Conservation (phyloP, 2,329 filamentous ascomycete genomes). For the Fusarium luffae region DNA sequence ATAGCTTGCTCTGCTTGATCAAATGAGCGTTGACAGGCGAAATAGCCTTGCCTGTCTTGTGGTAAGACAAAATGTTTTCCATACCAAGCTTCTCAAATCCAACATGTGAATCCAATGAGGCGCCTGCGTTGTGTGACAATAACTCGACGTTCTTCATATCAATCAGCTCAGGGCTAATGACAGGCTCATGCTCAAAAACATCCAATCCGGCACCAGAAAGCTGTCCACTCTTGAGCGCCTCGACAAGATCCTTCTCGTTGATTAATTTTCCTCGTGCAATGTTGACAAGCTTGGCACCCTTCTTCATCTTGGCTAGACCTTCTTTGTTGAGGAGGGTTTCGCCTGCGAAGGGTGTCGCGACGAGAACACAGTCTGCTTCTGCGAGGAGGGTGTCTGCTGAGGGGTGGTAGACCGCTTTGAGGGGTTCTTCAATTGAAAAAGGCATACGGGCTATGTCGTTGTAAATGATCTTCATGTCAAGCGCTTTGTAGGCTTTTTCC, state of each 20-base stretch:
- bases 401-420: slow-evolving; percentile 39
- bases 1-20: slow-evolving; percentile 43
- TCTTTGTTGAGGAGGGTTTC: slow-evolving; percentile 52
- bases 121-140: slow-evolving; percentile 43
- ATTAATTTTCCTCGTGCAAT: slow-evolving; percentile 79
- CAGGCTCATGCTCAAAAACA: slow-evolving; percentile 77
- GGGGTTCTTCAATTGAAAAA: slow-evolving; percentile 8
- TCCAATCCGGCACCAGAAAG: slow-evolving; percentile 74
- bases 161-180: slow-evolving; percentile 43
- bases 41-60: slow-evolving; percentile 39
- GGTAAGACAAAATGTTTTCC: slow-evolving; percentile 43
- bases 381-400: slow-evolving; percentile 38
- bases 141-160: slow-evolving; percentile 46
- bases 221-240: slow-evolving; percentile 70
- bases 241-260: slow-evolving; percentile 75
- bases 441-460: slow-evolving; percentile 43
- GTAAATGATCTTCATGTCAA: slow-evolving; percentile 46
- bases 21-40: slow-evolving; percentile 43
- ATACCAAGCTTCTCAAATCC: slow-evolving; percentile 43
- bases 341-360: slow-evolving; percentile 42
- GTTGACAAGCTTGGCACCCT: slow-evolving; percentile 75
- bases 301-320: slow-evolving; percentile 77
- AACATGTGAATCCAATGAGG: slow-evolving; percentile 42
- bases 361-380: slow-evolving; percentile 42
- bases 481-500: slow-evolving; percentile 44